Evolutionary conservation across 2,329 filamentous ascomycete genomes (phyloP).

Genomic region (Aureobasidium sp.): DNA sequence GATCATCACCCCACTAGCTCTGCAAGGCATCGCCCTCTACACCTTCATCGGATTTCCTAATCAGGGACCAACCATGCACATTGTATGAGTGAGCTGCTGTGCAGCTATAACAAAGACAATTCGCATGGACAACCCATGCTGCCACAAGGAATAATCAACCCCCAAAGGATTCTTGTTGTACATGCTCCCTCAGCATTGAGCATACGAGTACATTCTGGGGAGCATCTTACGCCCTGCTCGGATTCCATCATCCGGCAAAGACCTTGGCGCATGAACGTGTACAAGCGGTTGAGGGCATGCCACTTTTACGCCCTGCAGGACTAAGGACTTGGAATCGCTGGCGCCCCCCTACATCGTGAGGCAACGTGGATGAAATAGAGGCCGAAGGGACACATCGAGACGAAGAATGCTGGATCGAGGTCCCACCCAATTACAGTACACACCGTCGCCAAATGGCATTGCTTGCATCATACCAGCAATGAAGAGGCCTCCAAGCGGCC

Average conservation of each 20-base stretch:
- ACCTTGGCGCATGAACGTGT: constrained; percentile 5
- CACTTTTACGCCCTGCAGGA: neutral
- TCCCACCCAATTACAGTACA: neutral
- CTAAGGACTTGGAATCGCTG: neutral
- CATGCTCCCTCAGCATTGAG: neutral
- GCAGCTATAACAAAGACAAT: neutral
- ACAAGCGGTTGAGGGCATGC: constrained; percentile 6
- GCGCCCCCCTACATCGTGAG: neutral
- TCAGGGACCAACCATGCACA: neutral
- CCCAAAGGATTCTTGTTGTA: neutral
- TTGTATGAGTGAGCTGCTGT: neutral
- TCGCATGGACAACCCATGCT: neutral
- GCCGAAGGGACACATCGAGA: neutral
- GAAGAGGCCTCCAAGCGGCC: neutral
- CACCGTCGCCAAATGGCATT: neutral
- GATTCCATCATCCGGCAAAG: neutral
- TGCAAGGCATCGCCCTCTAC: neutral
- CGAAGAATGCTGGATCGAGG: neutral
- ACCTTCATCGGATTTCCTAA: neutral
- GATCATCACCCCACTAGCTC: constrained; percentile 6
- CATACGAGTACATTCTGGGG: neutral
- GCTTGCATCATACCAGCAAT: neutral
- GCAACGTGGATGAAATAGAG: neutral
- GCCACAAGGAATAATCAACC: neutral
- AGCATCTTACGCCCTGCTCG: neutral